Evolutionary conservation across 2,329 filamentous ascomycete species (phyloP).

Genomic region (Ustilaginoidea virens): DNA sequence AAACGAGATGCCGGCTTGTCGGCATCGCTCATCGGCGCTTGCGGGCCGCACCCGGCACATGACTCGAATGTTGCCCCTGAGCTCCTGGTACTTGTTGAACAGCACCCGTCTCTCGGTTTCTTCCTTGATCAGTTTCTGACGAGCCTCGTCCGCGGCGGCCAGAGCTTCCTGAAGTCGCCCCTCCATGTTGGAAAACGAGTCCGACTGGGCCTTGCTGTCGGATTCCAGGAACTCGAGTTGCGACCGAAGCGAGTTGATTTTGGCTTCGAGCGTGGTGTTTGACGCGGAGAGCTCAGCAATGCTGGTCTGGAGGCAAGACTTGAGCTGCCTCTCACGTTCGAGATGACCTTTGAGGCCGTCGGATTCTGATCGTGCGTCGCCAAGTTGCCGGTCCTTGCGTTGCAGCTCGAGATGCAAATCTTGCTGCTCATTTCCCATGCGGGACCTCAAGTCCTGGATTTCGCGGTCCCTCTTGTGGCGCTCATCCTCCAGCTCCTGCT

Average conservation of each 20-base stretch:
- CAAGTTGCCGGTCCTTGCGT: slow-evolving; percentile 38
- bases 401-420: slow-evolving; percentile 31
- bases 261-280: slow-evolving; percentile 54
- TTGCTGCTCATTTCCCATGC: slow-evolving; percentile 34
- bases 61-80: slow-evolving; percentile 96
- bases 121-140: slow-evolving; percentile 75
- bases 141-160: slow-evolving; percentile 50
- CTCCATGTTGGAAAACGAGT: slow-evolving; percentile 72
- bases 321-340: slow-evolving; percentile 48
- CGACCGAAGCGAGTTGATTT: slow-evolving; percentile 59
- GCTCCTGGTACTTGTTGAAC: slow-evolving; percentile 94
- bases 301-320: slow-evolving; percentile 33
- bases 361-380: slow-evolving; percentile 27
- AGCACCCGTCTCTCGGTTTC: slow-evolving; percentile 81
- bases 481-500: slow-evolving; percentile 52
- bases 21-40: slow-evolving; percentile 40
- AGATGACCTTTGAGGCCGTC: slow-evolving; percentile 34
- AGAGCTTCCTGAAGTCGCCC: slow-evolving; percentile 65
- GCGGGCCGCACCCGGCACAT: slow-evolving; percentile 89
- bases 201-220: slow-evolving; percentile 75
- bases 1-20: slow-evolving; percentile 60
- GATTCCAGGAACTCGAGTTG: slow-evolving; percentile 84
- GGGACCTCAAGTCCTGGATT: slow-evolving; percentile 45
- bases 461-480: slow-evolving; percentile 41
- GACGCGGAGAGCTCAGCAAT: slow-evolving; percentile 44